Evolutionary conservation across 2,329 filamentous ascomycete species (phyloP).

Genomic region (Ilyonectria robusta): DNA sequence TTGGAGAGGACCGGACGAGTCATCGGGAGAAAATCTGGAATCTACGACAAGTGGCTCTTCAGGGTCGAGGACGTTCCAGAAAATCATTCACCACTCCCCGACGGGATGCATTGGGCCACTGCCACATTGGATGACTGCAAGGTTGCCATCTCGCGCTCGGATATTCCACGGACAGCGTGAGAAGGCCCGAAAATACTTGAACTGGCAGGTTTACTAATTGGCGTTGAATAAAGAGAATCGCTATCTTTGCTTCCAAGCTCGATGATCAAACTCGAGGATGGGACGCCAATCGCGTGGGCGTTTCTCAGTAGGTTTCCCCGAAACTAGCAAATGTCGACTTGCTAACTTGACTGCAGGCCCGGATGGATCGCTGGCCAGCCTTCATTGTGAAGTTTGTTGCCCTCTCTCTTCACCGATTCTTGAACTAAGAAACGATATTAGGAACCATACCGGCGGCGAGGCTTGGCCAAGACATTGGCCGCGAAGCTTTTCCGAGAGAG

Average conservation of each 20-base stretch:
- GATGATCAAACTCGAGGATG: constrained; percentile 61
- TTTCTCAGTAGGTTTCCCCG: constrained; percentile 62
- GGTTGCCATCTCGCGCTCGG: constrained; percentile 67
- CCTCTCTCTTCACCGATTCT: not conserved
- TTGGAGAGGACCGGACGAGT: constrained; percentile 47
- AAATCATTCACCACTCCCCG: constrained; percentile 52
- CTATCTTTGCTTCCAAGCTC: constrained; percentile 62
- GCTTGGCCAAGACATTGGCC: constrained; percentile 74
- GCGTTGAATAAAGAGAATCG: constrained; percentile 52
- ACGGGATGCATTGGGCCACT: constrained; percentile 69
- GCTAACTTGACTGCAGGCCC: constrained; percentile 55
- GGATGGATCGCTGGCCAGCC: constrained; percentile 72
- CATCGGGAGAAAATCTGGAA: constrained; percentile 43
- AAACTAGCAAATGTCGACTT: not conserved
- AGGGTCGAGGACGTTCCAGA: constrained; percentile 60
- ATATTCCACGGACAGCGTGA: constrained; percentile 69
- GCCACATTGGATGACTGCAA: constrained; percentile 67
- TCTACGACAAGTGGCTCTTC: constrained; percentile 73
- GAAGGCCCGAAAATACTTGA: constrained; percentile 38
- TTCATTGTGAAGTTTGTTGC: constrained; percentile 69
- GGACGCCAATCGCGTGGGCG: constrained; percentile 73
- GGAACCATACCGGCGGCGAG: constrained; percentile 70
- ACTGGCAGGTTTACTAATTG: not conserved
- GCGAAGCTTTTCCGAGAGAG: constrained; percentile 70
- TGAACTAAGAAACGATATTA: constrained; percentile 31